A percentile compares a stretch with the other conserved stretches of the same genome.
phyloP scores from a whole-genome alignment of 2,329 filamentous ascomycete species.

The Penicillium sp. region DNA sequence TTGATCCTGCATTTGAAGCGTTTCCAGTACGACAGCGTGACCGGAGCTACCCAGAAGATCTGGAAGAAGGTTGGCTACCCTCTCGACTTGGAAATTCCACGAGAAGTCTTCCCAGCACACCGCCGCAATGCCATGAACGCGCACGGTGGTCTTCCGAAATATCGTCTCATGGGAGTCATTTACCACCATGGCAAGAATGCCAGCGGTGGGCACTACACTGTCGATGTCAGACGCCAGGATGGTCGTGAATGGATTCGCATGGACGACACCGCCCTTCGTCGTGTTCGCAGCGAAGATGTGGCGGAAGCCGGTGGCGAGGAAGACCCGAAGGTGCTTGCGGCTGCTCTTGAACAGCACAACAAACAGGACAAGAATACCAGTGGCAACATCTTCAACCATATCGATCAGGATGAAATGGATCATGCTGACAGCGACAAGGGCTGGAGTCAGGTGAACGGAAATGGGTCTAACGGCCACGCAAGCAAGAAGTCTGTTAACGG shows the following conservation, averaged over 20 bases:
- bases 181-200: constrained; percentile 98
- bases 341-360: constrained; percentile 65
- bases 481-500: constrained; percentile 80
- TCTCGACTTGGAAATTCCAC: constrained; percentile 89
- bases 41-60: constrained; percentile 87
- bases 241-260: constrained; percentile 95
- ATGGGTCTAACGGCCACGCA: constrained; percentile 45
- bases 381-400: constrained; percentile 75
- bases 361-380: constrained; percentile 56
- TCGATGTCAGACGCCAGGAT: constrained; percentile 94
- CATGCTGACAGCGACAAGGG: constrained; percentile 65
- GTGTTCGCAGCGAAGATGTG: constrained; percentile 85
- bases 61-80: constrained; percentile 99
- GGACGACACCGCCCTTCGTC: constrained; percentile 88
- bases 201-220: constrained; percentile 94
- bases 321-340: constrained; percentile 69
- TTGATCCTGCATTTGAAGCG: constrained; percentile 95
- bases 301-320: constrained; percentile 84
- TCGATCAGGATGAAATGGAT: constrained; percentile 67
- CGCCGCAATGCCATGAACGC: constrained; percentile 68
- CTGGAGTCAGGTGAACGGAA: constrained; percentile 86
- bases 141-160: constrained; percentile 75
- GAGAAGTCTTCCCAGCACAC: constrained; percentile 80
- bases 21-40: constrained; percentile 90
- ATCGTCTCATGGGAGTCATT: constrained; percentile 84